phyloP scores from a whole-genome alignment of 1,284 basidiomycete genomes.

The Trichosporon asahii region DNA sequence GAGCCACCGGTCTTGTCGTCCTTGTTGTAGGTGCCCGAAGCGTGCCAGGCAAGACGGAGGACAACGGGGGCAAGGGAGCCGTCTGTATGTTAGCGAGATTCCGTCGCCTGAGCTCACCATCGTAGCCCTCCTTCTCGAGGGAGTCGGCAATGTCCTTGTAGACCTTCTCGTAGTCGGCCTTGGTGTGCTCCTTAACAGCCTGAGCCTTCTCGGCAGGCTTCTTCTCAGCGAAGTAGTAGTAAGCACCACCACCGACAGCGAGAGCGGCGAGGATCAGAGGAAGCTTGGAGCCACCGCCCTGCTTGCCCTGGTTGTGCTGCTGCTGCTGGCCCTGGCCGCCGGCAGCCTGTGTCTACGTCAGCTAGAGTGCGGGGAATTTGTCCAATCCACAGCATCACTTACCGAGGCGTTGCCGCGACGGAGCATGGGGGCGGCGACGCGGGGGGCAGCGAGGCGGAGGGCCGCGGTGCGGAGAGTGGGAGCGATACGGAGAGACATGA shows the following conservation, averaged over 20 bases:
- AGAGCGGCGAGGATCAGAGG: slow-evolving; percentile 34
- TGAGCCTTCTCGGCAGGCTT: slow-evolving; percentile 61
- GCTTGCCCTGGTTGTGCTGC: slow-evolving; percentile 12
- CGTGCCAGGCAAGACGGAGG: slow-evolving; percentile 90
- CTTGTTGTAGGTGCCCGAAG: slow-evolving; percentile 89
- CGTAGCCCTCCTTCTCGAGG: slow-evolving; percentile 76
- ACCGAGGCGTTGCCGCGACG: slow-evolving; percentile 37
- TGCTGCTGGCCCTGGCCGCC: neutral
- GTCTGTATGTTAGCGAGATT: slow-evolving; percentile 59
- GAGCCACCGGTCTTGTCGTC: slow-evolving; percentile 76
- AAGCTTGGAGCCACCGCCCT: slow-evolving; percentile 29
- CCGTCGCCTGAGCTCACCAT: slow-evolving; percentile 65
- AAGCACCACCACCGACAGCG: slow-evolving; percentile 45
- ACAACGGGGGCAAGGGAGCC: slow-evolving; percentile 88
- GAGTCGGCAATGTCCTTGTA: slow-evolving; percentile 79
- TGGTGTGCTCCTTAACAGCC: slow-evolving; percentile 58
- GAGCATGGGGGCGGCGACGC: slow-evolving; percentile 26
- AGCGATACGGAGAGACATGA: slow-evolving; percentile 40
- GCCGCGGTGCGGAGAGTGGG: slow-evolving; percentile 35
- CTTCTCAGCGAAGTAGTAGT: slow-evolving; percentile 47
- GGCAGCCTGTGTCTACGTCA: neutral
- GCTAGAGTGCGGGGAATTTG: neutral
- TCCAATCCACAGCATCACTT: slow-evolving; percentile 15
- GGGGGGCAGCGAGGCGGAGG: slow-evolving; percentile 25
- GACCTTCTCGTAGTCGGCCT: slow-evolving; percentile 83